Evolutionary conservation across 1,284 basidiomycete genomes (phyloP).

Genomic region (Trichosporon sp.): DNA sequence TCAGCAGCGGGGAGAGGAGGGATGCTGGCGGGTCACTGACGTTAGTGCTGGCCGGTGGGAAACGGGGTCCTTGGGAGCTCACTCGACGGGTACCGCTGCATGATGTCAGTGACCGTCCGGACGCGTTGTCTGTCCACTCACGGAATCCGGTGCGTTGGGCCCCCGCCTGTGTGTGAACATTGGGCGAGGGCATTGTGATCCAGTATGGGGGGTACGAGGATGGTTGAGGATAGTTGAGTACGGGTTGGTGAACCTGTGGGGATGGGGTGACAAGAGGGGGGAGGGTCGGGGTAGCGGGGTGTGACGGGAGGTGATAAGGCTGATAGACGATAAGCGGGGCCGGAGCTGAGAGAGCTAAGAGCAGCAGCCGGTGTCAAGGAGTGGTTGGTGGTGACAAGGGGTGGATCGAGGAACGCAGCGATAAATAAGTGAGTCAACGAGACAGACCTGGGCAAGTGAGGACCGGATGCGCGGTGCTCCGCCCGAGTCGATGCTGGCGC

Average conservation of each 20-base stretch:
- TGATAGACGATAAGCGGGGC: not conserved
- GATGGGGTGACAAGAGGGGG: not conserved
- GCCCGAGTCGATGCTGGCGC: not conserved
- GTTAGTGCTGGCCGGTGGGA: not conserved
- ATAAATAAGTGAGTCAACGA: not conserved
- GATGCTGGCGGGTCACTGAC: conserved; percentile 24
- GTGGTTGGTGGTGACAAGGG: not conserved
- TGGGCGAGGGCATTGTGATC: not conserved
- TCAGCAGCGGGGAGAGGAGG: conserved; percentile 31
- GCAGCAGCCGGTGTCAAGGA: not conserved
- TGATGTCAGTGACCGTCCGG: not conserved
- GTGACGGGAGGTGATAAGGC: not conserved
- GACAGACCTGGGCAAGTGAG: not conserved
- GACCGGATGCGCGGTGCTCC: not conserved
- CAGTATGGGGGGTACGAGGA: not conserved
- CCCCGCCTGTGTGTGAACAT: conserved; percentile 3
- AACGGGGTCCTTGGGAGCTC: not conserved
- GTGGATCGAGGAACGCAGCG: not conserved
- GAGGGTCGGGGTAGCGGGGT: not conserved
- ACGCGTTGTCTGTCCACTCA: not conserved
- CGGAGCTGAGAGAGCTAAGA: not conserved
- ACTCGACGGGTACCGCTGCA: not conserved
- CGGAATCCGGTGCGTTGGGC: not conserved
- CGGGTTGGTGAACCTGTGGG: not conserved
- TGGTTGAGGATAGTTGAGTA: not conserved